These are phyloP conservation scores for Paraphaeosphaeria sporulosa DNA, from an alignment of 2,329 filamentous ascomycete species.

Conservation along the genomic window DNA sequence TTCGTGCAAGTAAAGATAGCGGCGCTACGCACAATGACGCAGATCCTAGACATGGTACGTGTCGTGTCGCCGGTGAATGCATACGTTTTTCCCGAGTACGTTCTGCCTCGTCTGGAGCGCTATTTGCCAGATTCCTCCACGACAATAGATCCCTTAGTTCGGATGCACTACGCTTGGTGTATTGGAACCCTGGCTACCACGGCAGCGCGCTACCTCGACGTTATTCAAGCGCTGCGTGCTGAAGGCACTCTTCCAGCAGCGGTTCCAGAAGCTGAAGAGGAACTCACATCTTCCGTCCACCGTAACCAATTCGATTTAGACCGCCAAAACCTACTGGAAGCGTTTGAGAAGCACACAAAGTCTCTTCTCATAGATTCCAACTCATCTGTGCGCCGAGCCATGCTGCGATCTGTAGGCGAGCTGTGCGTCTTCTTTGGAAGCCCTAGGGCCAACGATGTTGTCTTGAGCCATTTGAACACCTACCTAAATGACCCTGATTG, in stretches of 20 bases:
- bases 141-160: constrained; percentile 70
- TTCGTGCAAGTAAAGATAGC: constrained; percentile 85
- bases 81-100: constrained; percentile 72
- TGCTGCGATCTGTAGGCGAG: constrained; percentile 88
- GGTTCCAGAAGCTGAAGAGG: constrained; percentile 81
- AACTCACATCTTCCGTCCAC: constrained; percentile 72
- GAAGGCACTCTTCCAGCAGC: constrained; percentile 81
- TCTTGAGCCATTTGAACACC: constrained; percentile 93
- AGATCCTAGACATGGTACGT: constrained; percentile 80
- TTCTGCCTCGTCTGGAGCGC: constrained; percentile 65
- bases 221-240: constrained; percentile 85
- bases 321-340: constrained; percentile 79
- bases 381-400: constrained; percentile 85
- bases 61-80: constrained; percentile 81
- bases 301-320: constrained; percentile 88
- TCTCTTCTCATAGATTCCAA: constrained; percentile 86
- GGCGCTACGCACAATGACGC: constrained; percentile 84
- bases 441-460: constrained; percentile 91
- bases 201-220: constrained; percentile 84
- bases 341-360: constrained; percentile 90
- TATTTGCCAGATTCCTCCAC: constrained; percentile 60
- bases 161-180: constrained; percentile 92
- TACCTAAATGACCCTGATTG: constrained; percentile 97
- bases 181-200: constrained; percentile 87
- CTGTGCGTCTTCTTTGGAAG: constrained; percentile 95